Base-by-base conservation (phyloP, 768 basidiomycete genomes). In the Trametes elegans region DNA sequence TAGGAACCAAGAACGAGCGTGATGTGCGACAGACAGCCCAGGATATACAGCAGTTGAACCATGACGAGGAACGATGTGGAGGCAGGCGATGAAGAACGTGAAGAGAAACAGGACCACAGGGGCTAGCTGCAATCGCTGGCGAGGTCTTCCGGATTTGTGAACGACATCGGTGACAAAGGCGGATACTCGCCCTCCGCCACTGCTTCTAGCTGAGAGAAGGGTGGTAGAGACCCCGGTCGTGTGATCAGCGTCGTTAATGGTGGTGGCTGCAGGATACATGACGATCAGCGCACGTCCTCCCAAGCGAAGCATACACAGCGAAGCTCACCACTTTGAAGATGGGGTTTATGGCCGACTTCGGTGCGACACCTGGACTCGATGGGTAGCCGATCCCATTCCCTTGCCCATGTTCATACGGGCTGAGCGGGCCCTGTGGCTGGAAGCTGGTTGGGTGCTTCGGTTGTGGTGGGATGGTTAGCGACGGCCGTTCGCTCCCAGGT, bases 321-420 rank as follows among this genome's bases (percentile, higher is more conserved):
- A 53, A 18, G 83, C 90, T 77, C 74, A 92, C 90, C 76, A 93
- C 90, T 81, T 89, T 87, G 78, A 93, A 93, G 68, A 92, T 91
- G 26, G 90, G 88, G 70, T 93, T 90, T 66, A 91, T 88, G 29
- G 77, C 79, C 41, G 84, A 81, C 66, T 84, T 85, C 32, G 88
- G 77, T 14, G 80, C 81, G 49, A 78, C 71, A 42, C 78, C 77
- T 31, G 86, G 79, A 61, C 81, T 83, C 46, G 85, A 79, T 16
- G 85, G 82, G 63, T 82, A 79, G 42, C 79, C 79, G 59, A 75
- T 73, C 62, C 55, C 77, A 76, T 31, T 77, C 77, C 64, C 79
- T 74, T 34, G 61, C 57, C 38, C 26, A 39, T 78, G 70, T 52
- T 87, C 84, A 63, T 76, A 79, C 19, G 81, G 70, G 53, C 68